Conservation (phyloP, 2,329 filamentous ascomycete genomes). For the Colletotrichum melonis region DNA sequence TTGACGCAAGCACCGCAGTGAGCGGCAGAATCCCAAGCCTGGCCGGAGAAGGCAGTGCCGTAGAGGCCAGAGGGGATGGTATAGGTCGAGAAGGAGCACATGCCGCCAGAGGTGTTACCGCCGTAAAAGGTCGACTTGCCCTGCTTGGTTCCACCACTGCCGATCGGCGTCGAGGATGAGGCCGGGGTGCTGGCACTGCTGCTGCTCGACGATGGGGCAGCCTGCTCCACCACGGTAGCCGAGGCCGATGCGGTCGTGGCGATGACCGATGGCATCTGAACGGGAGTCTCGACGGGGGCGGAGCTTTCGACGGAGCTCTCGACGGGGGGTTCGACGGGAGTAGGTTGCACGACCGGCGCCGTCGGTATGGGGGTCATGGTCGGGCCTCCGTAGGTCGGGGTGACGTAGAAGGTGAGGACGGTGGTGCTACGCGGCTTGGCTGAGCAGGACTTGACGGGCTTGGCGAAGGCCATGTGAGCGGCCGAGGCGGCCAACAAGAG, state of each 20-base stretch:
- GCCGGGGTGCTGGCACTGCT: conserved; percentile 11
- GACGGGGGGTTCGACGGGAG: not conserved
- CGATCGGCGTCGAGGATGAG: conserved; percentile 8
- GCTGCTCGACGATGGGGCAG: not conserved
- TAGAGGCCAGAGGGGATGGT: conserved; percentile 68
- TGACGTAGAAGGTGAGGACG: conserved; percentile 14
- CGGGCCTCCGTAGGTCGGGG: conserved; percentile 1
- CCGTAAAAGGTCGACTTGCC: conserved; percentile 65
- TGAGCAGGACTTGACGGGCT: conserved; percentile 19
- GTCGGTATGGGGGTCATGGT: conserved; percentile 15
- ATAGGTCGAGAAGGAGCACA: conserved; percentile 73
- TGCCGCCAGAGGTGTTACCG: conserved; percentile 68
- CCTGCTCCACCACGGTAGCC: conserved; percentile 6
- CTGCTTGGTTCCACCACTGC: conserved; percentile 4
- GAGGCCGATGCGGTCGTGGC: conserved; percentile 10
- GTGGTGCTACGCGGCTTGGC: conserved; percentile 15
- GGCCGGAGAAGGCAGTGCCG: conserved; percentile 71
- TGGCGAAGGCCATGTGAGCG: conserved; percentile 32
- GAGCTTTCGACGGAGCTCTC: conserved; percentile 18
- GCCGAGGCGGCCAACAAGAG: conserved; percentile 35
- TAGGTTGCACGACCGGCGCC: conserved; percentile 6
- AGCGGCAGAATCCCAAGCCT: conserved; percentile 65
- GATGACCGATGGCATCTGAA: conserved; percentile 5
- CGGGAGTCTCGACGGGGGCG: conserved; percentile 8
- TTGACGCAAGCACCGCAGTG: conserved; percentile 72